These are phyloP conservation scores for Leucogyrophana mollusca DNA, from an alignment of 768 basidiomycete species.

Conservation along the genomic window DNA sequence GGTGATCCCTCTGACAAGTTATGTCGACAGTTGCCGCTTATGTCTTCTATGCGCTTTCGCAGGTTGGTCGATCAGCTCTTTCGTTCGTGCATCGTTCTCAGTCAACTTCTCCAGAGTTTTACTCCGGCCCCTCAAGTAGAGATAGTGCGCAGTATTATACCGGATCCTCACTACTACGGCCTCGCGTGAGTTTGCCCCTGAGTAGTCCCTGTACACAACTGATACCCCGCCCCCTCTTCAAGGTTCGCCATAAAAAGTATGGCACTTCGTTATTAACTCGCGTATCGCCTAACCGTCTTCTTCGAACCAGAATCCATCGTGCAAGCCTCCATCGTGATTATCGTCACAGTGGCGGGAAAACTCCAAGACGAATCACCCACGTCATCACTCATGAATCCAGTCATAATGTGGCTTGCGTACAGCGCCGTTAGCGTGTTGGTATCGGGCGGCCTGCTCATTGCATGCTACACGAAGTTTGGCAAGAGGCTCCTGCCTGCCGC, in stretches of 20 bases:
- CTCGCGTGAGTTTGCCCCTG: conserved; percentile 28
- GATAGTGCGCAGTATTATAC: conserved; percentile 40
- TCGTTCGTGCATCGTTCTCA: not conserved
- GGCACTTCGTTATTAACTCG: conserved; percentile 1
- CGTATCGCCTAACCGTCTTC: not conserved
- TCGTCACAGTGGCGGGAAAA: conserved; percentile 40
- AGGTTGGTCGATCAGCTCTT: conserved; percentile 20
- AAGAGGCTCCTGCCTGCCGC: conserved; percentile 32
- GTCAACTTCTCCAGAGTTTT: conserved; percentile 24
- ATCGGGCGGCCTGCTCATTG: conserved; percentile 30
- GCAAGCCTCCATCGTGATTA: conserved; percentile 42
- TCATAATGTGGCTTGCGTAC: conserved; percentile 40
- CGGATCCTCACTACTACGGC: conserved; percentile 40
- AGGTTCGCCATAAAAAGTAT: conserved; percentile 42
- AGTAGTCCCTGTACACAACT: conserved; percentile 1
- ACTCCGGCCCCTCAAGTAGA: conserved; percentile 43
- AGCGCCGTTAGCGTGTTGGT: conserved; percentile 35
- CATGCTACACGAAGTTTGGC: conserved; percentile 24
- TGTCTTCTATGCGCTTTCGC: conserved; percentile 40
- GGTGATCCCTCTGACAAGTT: not conserved
- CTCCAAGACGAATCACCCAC: conserved; percentile 35
- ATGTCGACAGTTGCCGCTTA: conserved; percentile 35
- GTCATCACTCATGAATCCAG: conserved; percentile 35
- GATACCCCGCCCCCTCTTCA: not conserved
- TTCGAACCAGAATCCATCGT: conserved; percentile 35